These are phyloP conservation scores for Stemphylium vesicarium DNA, from an alignment of 2,329 filamentous ascomycete genomes.

Conservation along the genomic window DNA sequence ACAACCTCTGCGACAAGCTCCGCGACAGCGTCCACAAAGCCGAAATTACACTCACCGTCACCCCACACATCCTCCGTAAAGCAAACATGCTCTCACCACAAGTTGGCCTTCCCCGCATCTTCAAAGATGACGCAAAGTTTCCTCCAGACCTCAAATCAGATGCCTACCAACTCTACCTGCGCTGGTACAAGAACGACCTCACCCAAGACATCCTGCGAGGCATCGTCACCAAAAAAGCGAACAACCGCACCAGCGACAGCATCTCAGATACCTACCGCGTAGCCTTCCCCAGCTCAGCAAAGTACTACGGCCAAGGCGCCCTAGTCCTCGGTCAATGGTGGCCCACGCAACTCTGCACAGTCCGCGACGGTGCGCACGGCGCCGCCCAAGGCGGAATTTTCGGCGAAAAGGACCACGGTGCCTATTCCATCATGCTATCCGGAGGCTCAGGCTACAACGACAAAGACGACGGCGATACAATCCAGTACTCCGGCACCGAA, in stretches of 20 bases:
- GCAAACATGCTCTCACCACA: conserved; percentile 45
- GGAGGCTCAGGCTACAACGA: conserved; percentile 55
- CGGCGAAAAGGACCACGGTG: conserved; percentile 55
- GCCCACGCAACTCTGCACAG: conserved; percentile 58
- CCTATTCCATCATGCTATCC: conserved; percentile 63
- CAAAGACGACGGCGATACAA: conserved; percentile 56
- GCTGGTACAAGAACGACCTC: conserved; percentile 54
- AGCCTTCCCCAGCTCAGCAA: conserved; percentile 24
- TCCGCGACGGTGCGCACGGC: conserved; percentile 63
- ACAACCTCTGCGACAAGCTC: conserved; percentile 39
- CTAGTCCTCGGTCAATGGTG: conserved; percentile 61
- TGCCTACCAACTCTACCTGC: conserved; percentile 53
- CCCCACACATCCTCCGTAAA: conserved; percentile 40
- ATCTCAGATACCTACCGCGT: conserved; percentile 32
- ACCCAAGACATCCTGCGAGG: conserved; percentile 56
- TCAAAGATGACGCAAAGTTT: conserved; percentile 40
- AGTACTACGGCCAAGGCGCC: conserved; percentile 49
- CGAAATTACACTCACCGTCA: conserved; percentile 44
- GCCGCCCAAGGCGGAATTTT: conserved; percentile 55
- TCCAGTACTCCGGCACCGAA: conserved; percentile 62
- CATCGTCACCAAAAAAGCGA: conserved; percentile 37
- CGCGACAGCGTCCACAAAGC: conserved; percentile 49
- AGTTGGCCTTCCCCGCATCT: conserved; percentile 51
- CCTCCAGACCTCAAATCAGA: conserved; percentile 58
- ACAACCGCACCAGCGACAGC: conserved; percentile 32